Base-by-base conservation (phyloP, 192 early-diverging fungal genomes). In the Phycomyces nitens region DNA sequence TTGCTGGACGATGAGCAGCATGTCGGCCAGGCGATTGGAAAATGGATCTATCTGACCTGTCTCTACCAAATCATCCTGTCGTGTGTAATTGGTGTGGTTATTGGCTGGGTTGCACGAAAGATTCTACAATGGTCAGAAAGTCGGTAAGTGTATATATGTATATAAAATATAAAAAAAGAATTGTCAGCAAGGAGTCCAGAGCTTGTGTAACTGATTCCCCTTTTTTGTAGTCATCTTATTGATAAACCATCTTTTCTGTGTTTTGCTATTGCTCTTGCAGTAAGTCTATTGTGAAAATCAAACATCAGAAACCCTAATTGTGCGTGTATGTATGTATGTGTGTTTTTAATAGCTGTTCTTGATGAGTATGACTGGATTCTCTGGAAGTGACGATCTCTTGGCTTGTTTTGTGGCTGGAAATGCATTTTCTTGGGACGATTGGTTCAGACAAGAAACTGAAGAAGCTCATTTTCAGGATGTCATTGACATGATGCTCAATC, bases 391-490 rank as follows among this genome's bases (percentile, higher is more conserved):
- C 64, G 84, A 88, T 47, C 79, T 94, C 12, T 69, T 94, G 26
- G 84, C 90, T 54, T 88, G 87, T 59, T 93, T 92, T 76, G 76
- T 86, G 29, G 86, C 89, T 3, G 91, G 91, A 12, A 86, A 89
- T 74, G 77, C 86, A 1, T 88, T 93, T 39, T 85, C 90, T 0
- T 94, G 93, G 93, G 94, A 97, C 53, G 89, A 88, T 49, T 97
- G 94, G 94, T 95, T 93, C 70, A 85, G 86, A 49, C 72, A 90
- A 44, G 89, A 94, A 64, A 85, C 88, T 12, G 78, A 89, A 26
- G 89, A 91, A 58, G 86, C 90, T 0, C 86, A 92, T 27, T 80
- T 96, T 22, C 94, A 96, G 73, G 94, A 96, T 70, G 88, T 90
- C 10, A 82, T 98, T 50, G 94, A 95, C 68, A 87, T 84, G 70